These are phyloP conservation scores for Rehmannia glutinosa DNA, from an alignment of 257 asterid species.

Conservation along the genomic window DNA sequence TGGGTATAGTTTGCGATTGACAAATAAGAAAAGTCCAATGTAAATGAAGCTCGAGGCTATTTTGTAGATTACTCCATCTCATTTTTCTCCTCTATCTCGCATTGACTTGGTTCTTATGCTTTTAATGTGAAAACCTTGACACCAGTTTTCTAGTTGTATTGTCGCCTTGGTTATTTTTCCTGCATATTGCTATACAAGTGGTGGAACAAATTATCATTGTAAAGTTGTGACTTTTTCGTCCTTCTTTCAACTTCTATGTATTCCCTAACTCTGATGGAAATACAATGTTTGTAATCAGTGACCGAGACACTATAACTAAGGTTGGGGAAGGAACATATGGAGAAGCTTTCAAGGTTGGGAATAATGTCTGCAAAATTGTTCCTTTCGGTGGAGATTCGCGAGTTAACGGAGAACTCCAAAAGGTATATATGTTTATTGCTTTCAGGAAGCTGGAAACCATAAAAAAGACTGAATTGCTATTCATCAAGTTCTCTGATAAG, in stretches of 20 bases:
- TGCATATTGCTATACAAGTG: not conserved
- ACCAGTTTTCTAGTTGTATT: slow-evolving; percentile 1
- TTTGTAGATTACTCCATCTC: slow-evolving; percentile 1
- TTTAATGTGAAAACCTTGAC: not conserved
- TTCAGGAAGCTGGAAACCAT: not conserved
- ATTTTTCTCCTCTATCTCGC: not conserved
- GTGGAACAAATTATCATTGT: not conserved
- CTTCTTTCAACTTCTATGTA: not conserved
- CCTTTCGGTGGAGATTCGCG: slow-evolving; percentile 81
- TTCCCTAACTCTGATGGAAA: slow-evolving; percentile 16
- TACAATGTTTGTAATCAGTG: slow-evolving; percentile 43
- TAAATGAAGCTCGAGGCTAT: slow-evolving; percentile 12
- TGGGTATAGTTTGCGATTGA: not conserved
- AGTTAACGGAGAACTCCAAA: slow-evolving; percentile 87
- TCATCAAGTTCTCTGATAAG: not conserved
- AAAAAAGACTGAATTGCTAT: not conserved
- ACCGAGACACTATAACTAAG: slow-evolving; percentile 46
- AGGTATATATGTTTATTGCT: slow-evolving; percentile 44
- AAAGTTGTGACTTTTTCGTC: too few species aligned
- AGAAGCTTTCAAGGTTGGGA: slow-evolving; percentile 90
- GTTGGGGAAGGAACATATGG: slow-evolving; percentile 98
- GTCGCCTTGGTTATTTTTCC: slow-evolving; percentile 1
- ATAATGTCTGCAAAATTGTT: slow-evolving; percentile 85
- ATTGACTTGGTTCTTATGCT: not conserved
- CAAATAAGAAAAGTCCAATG: slow-evolving; percentile 9